Base-by-base conservation (phyloP, 2,329 filamentous ascomycete genomes). In the Talaromyces sp. region DNA sequence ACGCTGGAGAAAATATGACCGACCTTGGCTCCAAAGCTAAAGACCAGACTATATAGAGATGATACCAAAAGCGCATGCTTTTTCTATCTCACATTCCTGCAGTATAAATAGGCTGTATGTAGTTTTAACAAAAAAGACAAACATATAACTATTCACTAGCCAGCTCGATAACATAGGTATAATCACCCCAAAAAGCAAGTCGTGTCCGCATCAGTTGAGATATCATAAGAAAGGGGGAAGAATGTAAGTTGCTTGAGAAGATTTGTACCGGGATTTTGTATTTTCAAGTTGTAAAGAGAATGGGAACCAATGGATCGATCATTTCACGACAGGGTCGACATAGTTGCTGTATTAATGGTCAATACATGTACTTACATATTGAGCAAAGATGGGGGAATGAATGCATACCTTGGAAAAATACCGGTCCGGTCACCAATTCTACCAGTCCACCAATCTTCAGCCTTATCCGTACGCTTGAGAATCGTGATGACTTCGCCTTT, bases 381-480 rank as follows among this genome's bases (percentile, higher is more conserved):
- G 15, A 45, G 5, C 11, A 37, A 13, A 25, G 13, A 46, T 6
- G 21, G 50, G n/a, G n/a, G n/a, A n/a, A 46, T 22, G 28, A 50
- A 52, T 53, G 68, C 77, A 63, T 76, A 84, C 82, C 89, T 94
- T 0, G 94, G 94, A 75, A 99, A 99, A 64, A 97, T 96, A 37
- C 94, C 94, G 57, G 92, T 89, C 65, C 86, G 83, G 63, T 85
- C 83, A 31, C 92, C 92, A 68, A 97, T 86, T 75, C 88, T 87
- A 25, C 94, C 94, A 17, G 93, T 97, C 94, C 93, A 97, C 93
- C 93, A 97, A 73, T 97, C 93, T 58, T 91, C 92, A 59, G 90
- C 89, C 66, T 89, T 97, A 4, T 97, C 90, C 5, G 93, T 97
- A 74, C 89, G 89, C 79, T 99, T 97, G 58, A 96, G 73, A 59